Evolutionary conservation across 2,329 filamentous ascomycete genomes (phyloP).

Genomic region (Aspergillus sp.): DNA sequence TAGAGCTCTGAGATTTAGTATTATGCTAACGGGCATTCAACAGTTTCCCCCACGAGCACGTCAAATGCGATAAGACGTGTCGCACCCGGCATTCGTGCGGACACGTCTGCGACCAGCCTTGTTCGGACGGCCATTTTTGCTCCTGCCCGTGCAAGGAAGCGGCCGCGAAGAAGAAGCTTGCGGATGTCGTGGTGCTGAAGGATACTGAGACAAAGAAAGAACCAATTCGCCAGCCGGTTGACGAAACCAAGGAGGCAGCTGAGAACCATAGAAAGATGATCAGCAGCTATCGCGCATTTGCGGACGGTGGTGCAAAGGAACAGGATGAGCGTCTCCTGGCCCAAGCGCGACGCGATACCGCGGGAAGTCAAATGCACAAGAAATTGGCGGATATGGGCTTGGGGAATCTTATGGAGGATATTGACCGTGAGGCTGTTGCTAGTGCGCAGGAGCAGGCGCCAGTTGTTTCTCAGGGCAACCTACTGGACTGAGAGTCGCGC

Average conservation of each 20-base stretch:
- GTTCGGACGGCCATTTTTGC: slow-evolving; percentile 20
- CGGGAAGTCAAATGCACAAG: background rate
- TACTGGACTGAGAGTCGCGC: no score
- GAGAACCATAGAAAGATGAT: slow-evolving; percentile 5
- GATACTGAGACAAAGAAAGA: background rate
- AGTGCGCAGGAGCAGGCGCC: no score
- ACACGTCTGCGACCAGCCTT: slow-evolving; percentile 27
- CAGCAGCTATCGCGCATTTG: slow-evolving; percentile 18
- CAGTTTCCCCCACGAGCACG: slow-evolving; percentile 29
- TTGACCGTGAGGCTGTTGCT: no score
- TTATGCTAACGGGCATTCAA: slow-evolving; percentile 5
- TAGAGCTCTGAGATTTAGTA: background rate
- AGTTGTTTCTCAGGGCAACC: no score
- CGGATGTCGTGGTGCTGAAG: no score
- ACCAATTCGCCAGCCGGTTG: background rate
- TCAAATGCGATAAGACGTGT: slow-evolving; percentile 30
- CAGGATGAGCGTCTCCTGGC: slow-evolving; percentile 16
- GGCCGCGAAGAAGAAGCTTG: background rate
- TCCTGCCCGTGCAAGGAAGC: slow-evolving; percentile 17
- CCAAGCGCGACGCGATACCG: background rate
- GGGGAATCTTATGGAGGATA: no score
- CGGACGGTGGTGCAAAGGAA: slow-evolving; percentile 20
- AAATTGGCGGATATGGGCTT: background rate
- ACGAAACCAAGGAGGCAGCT: background rate
- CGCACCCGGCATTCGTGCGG: slow-evolving; percentile 26